Evolutionary conservation across 208 protist genomes (phyloP), one percentile per base, ranked within the genome.

Genomic region (Leishmania tropica): DNA sequence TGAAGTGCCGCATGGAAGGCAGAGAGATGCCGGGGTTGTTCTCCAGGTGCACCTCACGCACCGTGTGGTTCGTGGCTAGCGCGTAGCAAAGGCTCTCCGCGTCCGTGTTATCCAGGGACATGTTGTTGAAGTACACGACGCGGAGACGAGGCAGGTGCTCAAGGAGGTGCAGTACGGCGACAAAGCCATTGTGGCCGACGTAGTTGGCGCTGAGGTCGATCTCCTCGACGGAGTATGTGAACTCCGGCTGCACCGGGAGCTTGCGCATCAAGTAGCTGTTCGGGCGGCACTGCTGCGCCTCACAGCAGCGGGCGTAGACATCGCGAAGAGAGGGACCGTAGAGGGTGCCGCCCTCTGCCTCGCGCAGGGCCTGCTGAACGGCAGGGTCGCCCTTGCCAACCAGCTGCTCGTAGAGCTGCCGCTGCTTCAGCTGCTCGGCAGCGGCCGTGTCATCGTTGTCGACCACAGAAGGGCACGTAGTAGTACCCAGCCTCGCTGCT

Each of bases 201-300:
- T 98, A 98, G 84, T 96, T 98, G n/a, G 86, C 87, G 58, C 84
- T 96, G 28, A 98, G 83, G 81, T 98, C 95, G 35, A 98, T 80
- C 88, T 97, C 95, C 83, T 93, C 87, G 1, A 98, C 87, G 40
- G 83, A 78, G 67, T 86, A 81, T 3, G 91, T 95, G 72, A 97
- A 94, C 67, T 88, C 84, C n/a, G 93, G 85, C 73, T 98, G 88
- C 6, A 83, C 88, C 40, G 95, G 95, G 42, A 98, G 87, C 79
- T 95, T 94, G 58, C 90, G 84, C 70, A 98, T 83, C 48, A 98
- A 87, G 74, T 97, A 92, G 88, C 93, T 96, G 83, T 98, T 98
- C n/a, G 95, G 93, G 37, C 84, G 81, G 87, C 93, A 96, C 73
- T 87, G 89, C 87, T 96, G 91, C 68, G 85, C 74, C 73, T 96